These are phyloP conservation scores for Tuber umbilicatum DNA, from an alignment of 495 filamentous ascomycete genomes.

Conservation along the genomic window DNA sequence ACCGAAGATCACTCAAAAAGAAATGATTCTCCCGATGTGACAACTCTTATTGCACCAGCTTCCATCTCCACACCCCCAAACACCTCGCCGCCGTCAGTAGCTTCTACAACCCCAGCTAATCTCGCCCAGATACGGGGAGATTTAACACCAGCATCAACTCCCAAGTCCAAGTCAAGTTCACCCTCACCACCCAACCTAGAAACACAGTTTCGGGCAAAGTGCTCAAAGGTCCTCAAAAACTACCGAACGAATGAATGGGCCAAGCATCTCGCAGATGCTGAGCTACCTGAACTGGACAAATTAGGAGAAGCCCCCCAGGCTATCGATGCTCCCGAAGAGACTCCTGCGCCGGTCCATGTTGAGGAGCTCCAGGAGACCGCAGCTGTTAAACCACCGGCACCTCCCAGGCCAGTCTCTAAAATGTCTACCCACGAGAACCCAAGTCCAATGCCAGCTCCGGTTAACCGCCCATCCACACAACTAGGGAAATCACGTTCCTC, in stretches of 20 bases:
- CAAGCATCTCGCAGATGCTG: slow-evolving; percentile 75
- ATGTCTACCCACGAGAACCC: slow-evolving; percentile 16
- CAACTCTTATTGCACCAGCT: slow-evolving; percentile 6
- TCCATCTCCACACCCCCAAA: slow-evolving; percentile 13
- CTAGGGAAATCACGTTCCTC: background rate
- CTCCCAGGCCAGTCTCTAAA: slow-evolving; percentile 42
- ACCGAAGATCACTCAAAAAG: slow-evolving; percentile 28
- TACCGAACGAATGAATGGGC: slow-evolving; percentile 97
- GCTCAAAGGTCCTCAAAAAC: slow-evolving; percentile 65
- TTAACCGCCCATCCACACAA: background rate
- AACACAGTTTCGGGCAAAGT: slow-evolving; percentile 22
- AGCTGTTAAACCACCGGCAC: slow-evolving; percentile 46
- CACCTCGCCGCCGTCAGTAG: slow-evolving; percentile 20
- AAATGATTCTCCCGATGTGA: slow-evolving; percentile 15
- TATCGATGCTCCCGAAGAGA: slow-evolving; percentile 49
- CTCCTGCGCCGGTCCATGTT: slow-evolving; percentile 57
- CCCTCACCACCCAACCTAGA: slow-evolving; percentile 11
- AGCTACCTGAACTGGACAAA: slow-evolving; percentile 64
- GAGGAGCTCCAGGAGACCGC: slow-evolving; percentile 65
- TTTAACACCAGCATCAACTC: slow-evolving; percentile 32
- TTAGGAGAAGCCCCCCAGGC: slow-evolving; percentile 42
- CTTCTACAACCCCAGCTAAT: background rate
- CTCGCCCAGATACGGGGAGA: slow-evolving; percentile 8
- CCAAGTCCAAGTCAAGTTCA: slow-evolving; percentile 17
- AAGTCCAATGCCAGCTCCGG: background rate